These are phyloP conservation scores for Zopfochytrium polystomum DNA, from an alignment of 371 early-diverging fungal species.

Conservation along the genomic window DNA sequence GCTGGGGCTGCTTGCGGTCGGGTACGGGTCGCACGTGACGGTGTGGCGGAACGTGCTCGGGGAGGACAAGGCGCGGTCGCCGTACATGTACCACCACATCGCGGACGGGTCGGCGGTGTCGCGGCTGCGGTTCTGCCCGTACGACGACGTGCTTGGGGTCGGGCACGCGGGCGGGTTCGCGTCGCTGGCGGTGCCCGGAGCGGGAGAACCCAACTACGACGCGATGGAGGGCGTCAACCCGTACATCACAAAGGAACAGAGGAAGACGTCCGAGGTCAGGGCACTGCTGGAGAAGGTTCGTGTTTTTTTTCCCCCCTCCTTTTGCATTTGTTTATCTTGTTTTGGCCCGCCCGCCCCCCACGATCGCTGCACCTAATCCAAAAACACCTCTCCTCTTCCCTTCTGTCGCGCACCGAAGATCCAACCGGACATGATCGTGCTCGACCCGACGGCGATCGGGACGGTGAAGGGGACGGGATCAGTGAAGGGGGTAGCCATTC, in stretches of 20 bases:
- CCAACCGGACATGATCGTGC: slow-evolving; percentile 84
- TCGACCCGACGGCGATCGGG: slow-evolving; percentile 75
- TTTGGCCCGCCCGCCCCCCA: neutral
- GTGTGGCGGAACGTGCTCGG: slow-evolving; percentile 87
- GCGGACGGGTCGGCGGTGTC: slow-evolving; percentile 56
- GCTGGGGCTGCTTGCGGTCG: slow-evolving; percentile 81
- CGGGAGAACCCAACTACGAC: slow-evolving; percentile 98
- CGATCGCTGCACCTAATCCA: neutral
- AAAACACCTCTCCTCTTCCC: too few species aligned
- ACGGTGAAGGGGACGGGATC: slow-evolving; percentile 59
- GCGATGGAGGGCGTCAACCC: slow-evolving; percentile 92
- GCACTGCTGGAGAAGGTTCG: slow-evolving; percentile 87
- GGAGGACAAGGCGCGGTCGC: slow-evolving; percentile 65
- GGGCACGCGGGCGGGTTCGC: slow-evolving; percentile 85
- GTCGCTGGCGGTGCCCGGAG: slow-evolving; percentile 81
- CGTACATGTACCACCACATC: slow-evolving; percentile 91
- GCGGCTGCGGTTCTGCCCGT: slow-evolving; percentile 83
- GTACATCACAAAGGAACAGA: slow-evolving; percentile 86
- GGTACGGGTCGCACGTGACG: slow-evolving; percentile 70
- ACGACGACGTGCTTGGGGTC: slow-evolving; percentile 94
- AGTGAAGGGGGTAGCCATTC: slow-evolving; percentile 50
- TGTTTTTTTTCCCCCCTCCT: slow-evolving; percentile 6
- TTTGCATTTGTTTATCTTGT: slow-evolving; percentile 1
- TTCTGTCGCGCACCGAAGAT: too few species aligned
- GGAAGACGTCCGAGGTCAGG: slow-evolving; percentile 91